Evolutionary conservation across 805 yeast genomes (phyloP), one percentile per base, ranked within the genome.

Genomic region (Zygosaccharomyces rouxii): DNA sequence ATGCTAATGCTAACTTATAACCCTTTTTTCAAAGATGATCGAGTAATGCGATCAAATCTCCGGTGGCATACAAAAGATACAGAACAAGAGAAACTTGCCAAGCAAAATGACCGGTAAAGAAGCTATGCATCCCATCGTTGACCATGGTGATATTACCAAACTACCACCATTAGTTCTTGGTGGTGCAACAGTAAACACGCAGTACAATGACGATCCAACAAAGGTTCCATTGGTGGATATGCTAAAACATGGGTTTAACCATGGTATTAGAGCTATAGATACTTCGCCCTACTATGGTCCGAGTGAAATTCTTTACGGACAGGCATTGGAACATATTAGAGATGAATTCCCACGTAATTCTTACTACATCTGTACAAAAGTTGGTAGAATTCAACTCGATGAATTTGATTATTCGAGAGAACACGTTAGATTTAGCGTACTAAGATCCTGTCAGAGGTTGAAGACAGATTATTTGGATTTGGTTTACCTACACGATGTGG

Each of bases 281-380:
- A 89, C 97, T 0, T 86, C 97, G 0, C 97, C 97, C 3, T 89
- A 87, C 68, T 90, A 90, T 63, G 97, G 97, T 0, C 88, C 88
- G 0, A 86, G 95, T 4, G 98, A 90, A 60, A 73, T 68, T 16
- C 54, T 90, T 11, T 62, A 87, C 5, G 97, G 98, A 1, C 52
- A 73, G 13, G 92, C 89, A 0, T 68, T 90, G 54, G 63, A 67
- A 21, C 47, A 60, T 1, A 53, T 64, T 9, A 60, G 62, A 4
- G 62, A 63, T 1, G 72, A 74, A 33, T 63, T 61, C 42, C 73
- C 81, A 0, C 74, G 98, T 50, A 83, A 82, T 4, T 60, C 72
- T 16, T 85, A 85, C 63, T 82, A 75, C 56, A 73, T 92, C 22
- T 83, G 89, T 58, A 86, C 97, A 21, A 90, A 90, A 62, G 95